These are phyloP conservation scores for Fusarium anthophilum DNA, from an alignment of 2,329 filamentous ascomycete species.

Conservation along the genomic window DNA sequence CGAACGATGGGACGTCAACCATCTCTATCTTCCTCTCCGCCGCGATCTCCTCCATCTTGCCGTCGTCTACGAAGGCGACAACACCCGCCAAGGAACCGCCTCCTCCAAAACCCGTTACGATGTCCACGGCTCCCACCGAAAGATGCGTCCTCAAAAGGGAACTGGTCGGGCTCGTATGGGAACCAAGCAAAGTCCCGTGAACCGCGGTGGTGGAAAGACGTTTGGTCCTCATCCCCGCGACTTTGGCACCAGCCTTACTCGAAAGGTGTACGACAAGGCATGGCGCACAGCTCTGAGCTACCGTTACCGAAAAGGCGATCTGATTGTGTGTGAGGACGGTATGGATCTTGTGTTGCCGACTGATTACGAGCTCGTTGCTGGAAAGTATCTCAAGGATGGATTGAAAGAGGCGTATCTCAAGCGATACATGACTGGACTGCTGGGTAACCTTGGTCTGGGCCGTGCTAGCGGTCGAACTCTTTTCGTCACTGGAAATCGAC, in stretches of 20 bases:
- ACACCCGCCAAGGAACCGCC: slow-evolving; percentile 86
- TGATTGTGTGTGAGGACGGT: slow-evolving; percentile 84
- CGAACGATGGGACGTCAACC: slow-evolving; percentile 80
- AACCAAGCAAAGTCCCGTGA: slow-evolving; percentile 81
- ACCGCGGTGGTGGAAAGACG: slow-evolving; percentile 85
- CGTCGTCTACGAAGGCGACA: slow-evolving; percentile 91
- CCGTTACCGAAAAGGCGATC: slow-evolving; percentile 85
- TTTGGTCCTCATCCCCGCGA: slow-evolving; percentile 93
- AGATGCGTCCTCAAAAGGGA: slow-evolving; percentile 89
- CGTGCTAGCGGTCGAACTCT: slow-evolving; percentile 74
- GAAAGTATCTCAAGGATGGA: slow-evolving; percentile 55
- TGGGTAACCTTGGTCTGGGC: slow-evolving; percentile 77
- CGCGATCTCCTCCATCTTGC: slow-evolving; percentile 93
- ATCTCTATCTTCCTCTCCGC: slow-evolving; percentile 87
- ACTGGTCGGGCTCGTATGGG: slow-evolving; percentile 82
- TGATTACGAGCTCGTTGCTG: slow-evolving; percentile 58
- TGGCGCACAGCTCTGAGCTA: slow-evolving; percentile 95
- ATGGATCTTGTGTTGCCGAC: slow-evolving; percentile 71
- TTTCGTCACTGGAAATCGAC: slow-evolving; percentile 72
- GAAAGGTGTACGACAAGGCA: slow-evolving; percentile 93
- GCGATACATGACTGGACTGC: slow-evolving; percentile 72
- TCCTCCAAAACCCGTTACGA: slow-evolving; percentile 83
- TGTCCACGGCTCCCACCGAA: slow-evolving; percentile 83
- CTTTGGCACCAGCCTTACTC: slow-evolving; percentile 83
- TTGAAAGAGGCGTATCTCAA: slow-evolving; percentile 66